Base-by-base conservation (phyloP, 768 basidiomycete genomes). In the Asterophora parasitica region DNA sequence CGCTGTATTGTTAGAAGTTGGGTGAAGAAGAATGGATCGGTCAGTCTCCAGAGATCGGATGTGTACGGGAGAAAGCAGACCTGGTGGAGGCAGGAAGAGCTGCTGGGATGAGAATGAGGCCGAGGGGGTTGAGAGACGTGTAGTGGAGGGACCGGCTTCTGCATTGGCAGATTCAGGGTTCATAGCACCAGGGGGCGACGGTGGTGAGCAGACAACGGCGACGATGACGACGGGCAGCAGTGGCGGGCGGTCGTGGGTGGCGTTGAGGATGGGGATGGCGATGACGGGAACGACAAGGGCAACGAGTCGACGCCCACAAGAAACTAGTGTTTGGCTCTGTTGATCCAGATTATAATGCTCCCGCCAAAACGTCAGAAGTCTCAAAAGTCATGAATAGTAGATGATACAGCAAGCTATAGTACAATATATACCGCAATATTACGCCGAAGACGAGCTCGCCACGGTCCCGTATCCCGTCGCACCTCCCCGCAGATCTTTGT, bases 101-200 rank as follows among this genome's bases (percentile, higher is more conserved):
- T 56, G 57, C 33, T 61, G 48, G 27, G 54, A 40, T n/a, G 55
- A 48, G 28, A 62, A 61, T 36, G 61, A 64, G 55, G 65, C 55
- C 41, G 61, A 62, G 48, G 66, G 58, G 47, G 62, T 40, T 42
- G 64, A 57, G n/a, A 59, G 37, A 38, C 55, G 60, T 40, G 57
- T 43, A 59, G 59, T 72, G 20, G 83, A 85, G 26, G 84, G 83
- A 32, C 83, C 84, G 45, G 83, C 82, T 56, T 82, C 67, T 50
- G 83, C 79, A 60, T 83, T 81, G 48, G 63, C 44, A 64, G 69
- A 62, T 51, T 70, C 64, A 52, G 61, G 60, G 66, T 67, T 67
- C 74, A 74, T 74, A 56, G 53, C 44, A 49, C 15, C 41, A 47
- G 20, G 42, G 4, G 48, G 28, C 39, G 46, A 33, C 44, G 53